These are phyloP conservation scores for Lasiodiplodia gonubiensis DNA, from an alignment of 2,329 filamentous ascomycete species.

Conservation along the genomic window DNA sequence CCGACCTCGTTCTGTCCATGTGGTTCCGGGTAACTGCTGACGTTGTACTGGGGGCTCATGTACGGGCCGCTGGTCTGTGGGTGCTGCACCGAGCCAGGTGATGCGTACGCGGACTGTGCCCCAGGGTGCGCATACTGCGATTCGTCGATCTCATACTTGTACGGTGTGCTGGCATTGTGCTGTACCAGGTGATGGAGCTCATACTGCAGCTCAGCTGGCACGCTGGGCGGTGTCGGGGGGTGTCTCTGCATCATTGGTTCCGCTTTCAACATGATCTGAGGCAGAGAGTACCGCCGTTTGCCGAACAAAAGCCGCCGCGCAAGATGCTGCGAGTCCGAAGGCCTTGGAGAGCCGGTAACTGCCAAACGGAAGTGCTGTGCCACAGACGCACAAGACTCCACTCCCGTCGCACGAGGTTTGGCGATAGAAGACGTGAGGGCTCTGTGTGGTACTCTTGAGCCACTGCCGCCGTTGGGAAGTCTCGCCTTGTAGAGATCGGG, in stretches of 20 bases:
- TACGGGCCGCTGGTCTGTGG: slow-evolving; percentile 34
- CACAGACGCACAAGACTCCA: slow-evolving; percentile 23
- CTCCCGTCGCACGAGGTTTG: slow-evolving; percentile 15
- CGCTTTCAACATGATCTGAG: slow-evolving; percentile 33
- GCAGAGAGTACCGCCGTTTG: background rate
- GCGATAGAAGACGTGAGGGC: slow-evolving; percentile 24
- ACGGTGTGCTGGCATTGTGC: slow-evolving; percentile 48
- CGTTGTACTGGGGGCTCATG: slow-evolving; percentile 34
- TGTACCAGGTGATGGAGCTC: slow-evolving; percentile 50
- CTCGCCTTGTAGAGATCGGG: slow-evolving; percentile 28
- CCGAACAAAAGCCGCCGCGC: background rate
- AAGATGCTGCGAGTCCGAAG: background rate
- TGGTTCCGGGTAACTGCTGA: slow-evolving; percentile 33
- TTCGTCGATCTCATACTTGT: slow-evolving; percentile 43
- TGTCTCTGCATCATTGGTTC: slow-evolving; percentile 44
- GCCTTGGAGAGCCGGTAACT: background rate
- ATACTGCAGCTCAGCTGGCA: slow-evolving; percentile 41
- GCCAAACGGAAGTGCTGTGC: slow-evolving; percentile 12
- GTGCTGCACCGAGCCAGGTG: slow-evolving; percentile 38
- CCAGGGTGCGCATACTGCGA: slow-evolving; percentile 28
- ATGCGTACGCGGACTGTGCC: slow-evolving; percentile 37
- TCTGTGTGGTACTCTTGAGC: slow-evolving; percentile 15
- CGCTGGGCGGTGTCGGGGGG: slow-evolving; percentile 45
- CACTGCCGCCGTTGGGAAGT: slow-evolving; percentile 18
- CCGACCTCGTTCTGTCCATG: slow-evolving; percentile 34